phyloP scores from a whole-genome alignment of 176 grass and related monocot species.

The Metroxylon sagu region DNA sequence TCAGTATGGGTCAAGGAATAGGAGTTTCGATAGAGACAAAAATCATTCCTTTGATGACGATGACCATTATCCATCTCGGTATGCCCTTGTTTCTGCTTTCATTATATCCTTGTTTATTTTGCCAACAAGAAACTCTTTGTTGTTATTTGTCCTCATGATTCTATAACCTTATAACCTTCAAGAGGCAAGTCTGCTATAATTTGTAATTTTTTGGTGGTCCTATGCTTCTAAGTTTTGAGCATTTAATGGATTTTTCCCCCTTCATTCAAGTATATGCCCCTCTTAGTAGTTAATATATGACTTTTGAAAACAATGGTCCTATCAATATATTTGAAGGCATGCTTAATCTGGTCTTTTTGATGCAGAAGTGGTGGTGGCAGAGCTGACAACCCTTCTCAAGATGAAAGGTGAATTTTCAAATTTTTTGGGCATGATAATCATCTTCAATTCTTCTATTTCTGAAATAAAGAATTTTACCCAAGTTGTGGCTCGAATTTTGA shows the following conservation, averaged over 20 bases:
- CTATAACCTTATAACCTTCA: too few species aligned
- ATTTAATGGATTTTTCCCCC: too few species aligned
- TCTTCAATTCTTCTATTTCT: constrained; percentile 4
- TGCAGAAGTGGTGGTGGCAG: constrained; percentile 60
- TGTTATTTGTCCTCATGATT: too few species aligned
- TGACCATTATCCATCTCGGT: constrained; percentile 57
- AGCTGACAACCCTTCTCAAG: constrained; percentile 42
- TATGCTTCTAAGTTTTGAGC: too few species aligned
- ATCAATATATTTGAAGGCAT: too few species aligned
- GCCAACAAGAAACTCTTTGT: too few species aligned
- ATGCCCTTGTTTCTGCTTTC: neutral
- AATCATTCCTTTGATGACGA: constrained; percentile 66
- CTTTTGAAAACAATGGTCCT: too few species aligned
- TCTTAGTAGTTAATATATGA: too few species aligned
- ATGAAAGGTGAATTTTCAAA: constrained; percentile 56
- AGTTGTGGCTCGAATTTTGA: neutral
- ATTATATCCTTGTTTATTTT: too few species aligned
- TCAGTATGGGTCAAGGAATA: constrained; percentile 52
- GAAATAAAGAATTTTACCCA: constrained; percentile 7
- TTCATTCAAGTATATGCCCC: too few species aligned
- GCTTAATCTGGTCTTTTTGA: constrained; percentile 8
- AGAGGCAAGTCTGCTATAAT: too few species aligned
- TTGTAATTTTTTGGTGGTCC: too few species aligned
- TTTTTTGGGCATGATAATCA: neutral
- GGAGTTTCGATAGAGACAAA: constrained; percentile 51